phyloP scores from a whole-genome alignment of 2,329 filamentous ascomycete species.

The Phymatotrichopsis omnivora region DNA sequence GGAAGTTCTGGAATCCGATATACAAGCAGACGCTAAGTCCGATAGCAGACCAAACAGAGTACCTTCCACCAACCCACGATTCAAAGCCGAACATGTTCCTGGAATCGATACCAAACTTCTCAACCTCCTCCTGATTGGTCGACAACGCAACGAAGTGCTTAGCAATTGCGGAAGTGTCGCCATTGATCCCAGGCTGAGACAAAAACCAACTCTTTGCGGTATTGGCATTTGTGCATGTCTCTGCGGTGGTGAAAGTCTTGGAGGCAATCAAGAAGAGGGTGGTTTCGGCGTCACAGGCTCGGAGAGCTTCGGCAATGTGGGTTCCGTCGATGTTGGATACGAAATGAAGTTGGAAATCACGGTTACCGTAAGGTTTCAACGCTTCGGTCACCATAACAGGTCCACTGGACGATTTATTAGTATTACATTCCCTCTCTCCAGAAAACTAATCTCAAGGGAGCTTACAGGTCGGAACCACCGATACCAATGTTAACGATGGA shows the following conservation, averaged over 20 bases:
- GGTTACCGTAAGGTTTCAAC: conserved; percentile 84
- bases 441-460: conserved; percentile 28
- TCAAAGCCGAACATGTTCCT: conserved; percentile 99
- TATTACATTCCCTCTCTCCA: neutral
- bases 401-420: conserved; percentile 47
- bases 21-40: conserved; percentile 89
- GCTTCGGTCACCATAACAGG: conserved; percentile 99
- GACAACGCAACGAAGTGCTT: conserved; percentile 99
- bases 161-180: conserved; percentile 62
- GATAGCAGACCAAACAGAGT: conserved; percentile 98
- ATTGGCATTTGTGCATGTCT: conserved; percentile 95
- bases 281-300: conserved; percentile 83
- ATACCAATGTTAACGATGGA: conserved; percentile 97
- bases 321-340: conserved; percentile 99
- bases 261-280: conserved; percentile 98
- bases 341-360: conserved; percentile 84
- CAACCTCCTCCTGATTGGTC: conserved; percentile 88
- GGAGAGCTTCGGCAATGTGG: conserved; percentile 88
- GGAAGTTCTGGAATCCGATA: conserved; percentile 95
- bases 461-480: conserved; percentile 94
- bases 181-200: conserved; percentile 62
- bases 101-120: conserved; percentile 96
- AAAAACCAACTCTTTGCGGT: conserved; percentile 97
- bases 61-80: conserved; percentile 86
- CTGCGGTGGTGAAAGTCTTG: conserved; percentile 98